Evolutionary conservation across 352 stramenopile genomes (phyloP), one percentile per base, ranked within the genome.

Genomic region (Phytophthora fragariaefolia): DNA sequence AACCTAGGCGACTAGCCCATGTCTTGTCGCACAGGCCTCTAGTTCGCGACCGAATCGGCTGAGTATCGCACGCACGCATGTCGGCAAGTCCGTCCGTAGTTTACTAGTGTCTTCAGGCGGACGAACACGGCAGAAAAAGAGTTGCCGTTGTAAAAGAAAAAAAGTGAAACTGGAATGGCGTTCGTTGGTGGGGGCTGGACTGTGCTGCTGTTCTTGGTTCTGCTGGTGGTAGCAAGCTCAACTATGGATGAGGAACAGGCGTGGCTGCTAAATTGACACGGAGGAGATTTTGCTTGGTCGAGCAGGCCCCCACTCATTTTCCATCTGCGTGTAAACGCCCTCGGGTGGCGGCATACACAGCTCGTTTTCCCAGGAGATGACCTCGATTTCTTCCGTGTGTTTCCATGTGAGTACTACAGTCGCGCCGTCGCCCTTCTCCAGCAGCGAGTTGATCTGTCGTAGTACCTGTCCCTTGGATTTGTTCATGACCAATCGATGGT

Each of bases 401-500:
- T 93, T 93, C 74, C 85, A 96, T 27, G 87, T 93, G 20, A 96
- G 73, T 9, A 96, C 71, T 47, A 95, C 73, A 7, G 79, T 78
- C 40, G 76, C 69, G 32, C 82, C 79, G 50, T 91, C 83, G 60
- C 77, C 86, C 63, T 93, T 96, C 58, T 90, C 84, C 36, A 91
- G 66, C 56, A 91, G 70, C 58, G 83, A 78, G 66, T 87, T 83
- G 52, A 96, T 90, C 65, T 94, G 83, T 67, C 85, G 79, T 49
- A 96, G 71, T 54, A 96, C 85, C 58, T 96, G 87, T 13, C 85
- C 82, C 67, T 86, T 90, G 47, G 84, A 91, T 70, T 94, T 94
- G 76, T 96, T 96, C 60, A 93, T 84, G 13, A 96, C 84, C n/a
- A 93, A 80, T 60, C 83, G 77, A 57, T 93, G 83, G 74, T 96